Evolutionary conservation across 768 basidiomycete genomes (phyloP).

Genomic region (Russula sp.): DNA sequence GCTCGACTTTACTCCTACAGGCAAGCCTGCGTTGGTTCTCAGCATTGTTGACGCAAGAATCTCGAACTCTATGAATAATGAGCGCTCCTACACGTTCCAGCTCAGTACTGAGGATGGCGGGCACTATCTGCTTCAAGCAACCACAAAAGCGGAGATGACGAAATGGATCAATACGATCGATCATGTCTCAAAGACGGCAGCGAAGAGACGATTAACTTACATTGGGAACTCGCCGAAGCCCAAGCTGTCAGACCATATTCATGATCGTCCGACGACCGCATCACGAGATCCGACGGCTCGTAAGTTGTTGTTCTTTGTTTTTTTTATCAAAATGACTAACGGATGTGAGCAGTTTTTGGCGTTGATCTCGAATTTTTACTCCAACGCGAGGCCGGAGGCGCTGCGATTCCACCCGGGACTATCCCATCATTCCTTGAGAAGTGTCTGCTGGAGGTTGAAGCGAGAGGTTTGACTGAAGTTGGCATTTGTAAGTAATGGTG

Average conservation of each 20-base stretch:
- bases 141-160: constrained; percentile 64
- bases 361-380: constrained; percentile 71
- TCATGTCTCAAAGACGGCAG: constrained; percentile 66
- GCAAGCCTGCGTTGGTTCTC: constrained; percentile 72
- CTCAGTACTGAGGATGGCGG: constrained; percentile 86
- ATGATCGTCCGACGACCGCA: constrained; percentile 53
- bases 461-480: constrained; percentile 72
- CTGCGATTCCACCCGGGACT: constrained; percentile 50
- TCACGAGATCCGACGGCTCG: constrained; percentile 76
- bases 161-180: constrained; percentile 77
- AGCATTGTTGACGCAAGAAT: constrained; percentile 72
- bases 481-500: constrained; percentile 64
- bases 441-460: constrained; percentile 68
- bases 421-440: constrained; percentile 65
- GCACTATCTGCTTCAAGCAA: constrained; percentile 73
- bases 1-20: constrained; percentile 67
- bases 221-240: constrained; percentile 73
- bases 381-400: constrained; percentile 56
- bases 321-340: neutral
- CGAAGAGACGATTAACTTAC: constrained; percentile 77
- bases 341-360: constrained; percentile 48
- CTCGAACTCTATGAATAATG: constrained; percentile 70
- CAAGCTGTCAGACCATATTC: constrained; percentile 69
- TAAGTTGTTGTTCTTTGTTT: constrained; percentile 41
- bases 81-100: constrained; percentile 79